Percentiles rank a stretch among this genome's conserved stretches.
Evolutionary conservation across 2,329 filamentous ascomycete species (phyloP).

Genomic region (Neocucurbitaria cava): DNA sequence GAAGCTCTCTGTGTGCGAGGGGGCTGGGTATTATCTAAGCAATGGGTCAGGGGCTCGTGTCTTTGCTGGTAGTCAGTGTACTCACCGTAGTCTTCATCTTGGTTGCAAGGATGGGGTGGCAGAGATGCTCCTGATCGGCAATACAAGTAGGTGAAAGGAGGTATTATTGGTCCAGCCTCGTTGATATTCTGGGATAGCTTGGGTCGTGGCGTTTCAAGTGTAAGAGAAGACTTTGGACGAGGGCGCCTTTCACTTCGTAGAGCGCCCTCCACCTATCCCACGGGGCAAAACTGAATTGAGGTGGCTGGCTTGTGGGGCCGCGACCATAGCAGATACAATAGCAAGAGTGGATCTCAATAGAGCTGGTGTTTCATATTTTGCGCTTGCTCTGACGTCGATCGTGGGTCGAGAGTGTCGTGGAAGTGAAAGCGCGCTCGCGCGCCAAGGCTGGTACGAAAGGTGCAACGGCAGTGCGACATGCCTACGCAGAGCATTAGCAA

Average conservation of each 20-base stretch:
- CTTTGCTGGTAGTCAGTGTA: not conserved
- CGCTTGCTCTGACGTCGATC: not conserved
- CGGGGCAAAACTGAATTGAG: not conserved
- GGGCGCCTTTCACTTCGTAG: not conserved
- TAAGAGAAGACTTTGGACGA: not conserved
- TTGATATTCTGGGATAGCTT: not conserved
- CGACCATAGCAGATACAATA: not conserved
- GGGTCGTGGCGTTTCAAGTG: not conserved
- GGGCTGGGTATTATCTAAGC: constrained; percentile 6
- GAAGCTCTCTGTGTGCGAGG: constrained; percentile 1
- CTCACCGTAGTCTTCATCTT: constrained; percentile 1
- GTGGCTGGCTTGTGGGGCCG: not conserved
- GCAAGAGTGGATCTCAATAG: not conserved
- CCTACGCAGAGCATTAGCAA: not conserved
- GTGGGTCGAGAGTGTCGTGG: not conserved
- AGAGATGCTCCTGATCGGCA: not conserved
- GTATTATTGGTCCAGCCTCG: not conserved
- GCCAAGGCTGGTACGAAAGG: not conserved
- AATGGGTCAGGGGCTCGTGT: not conserved
- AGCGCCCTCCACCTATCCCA: not conserved
- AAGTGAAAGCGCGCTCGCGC: not conserved
- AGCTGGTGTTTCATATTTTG: not conserved
- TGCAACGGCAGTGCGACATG: not conserved
- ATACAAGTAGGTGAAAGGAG: not conserved
- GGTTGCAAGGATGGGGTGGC: not conserved